Evolutionary conservation across 2,329 filamentous ascomycete genomes (phyloP).

Genomic region (Basipetospora sp.): DNA sequence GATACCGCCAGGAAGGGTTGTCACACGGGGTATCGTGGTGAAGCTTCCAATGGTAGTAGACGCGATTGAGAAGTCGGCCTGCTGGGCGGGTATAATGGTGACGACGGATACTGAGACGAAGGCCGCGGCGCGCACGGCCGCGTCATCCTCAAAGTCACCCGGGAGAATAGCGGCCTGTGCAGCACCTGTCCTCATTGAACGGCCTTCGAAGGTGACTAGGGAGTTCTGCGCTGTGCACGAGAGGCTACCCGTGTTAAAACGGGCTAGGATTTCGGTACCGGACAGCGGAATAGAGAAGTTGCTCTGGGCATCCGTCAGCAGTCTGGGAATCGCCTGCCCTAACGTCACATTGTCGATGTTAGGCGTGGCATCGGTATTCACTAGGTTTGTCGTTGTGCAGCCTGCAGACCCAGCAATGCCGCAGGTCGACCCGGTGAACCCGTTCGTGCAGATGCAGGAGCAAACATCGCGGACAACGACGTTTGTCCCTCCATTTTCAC

Average conservation of each 20-base stretch:
- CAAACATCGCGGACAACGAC: slow-evolving; percentile 55
- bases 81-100: slow-evolving; percentile 6
- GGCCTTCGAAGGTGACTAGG: slow-evolving; percentile 66
- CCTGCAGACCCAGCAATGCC: slow-evolving; percentile 30
- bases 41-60: neutral
- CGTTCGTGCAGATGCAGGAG: slow-evolving; percentile 77
- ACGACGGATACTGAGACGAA: slow-evolving; percentile 6
- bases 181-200: slow-evolving; percentile 21
- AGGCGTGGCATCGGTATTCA: slow-evolving; percentile 22
- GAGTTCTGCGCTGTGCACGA: slow-evolving; percentile 78
- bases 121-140: slow-evolving; percentile 1
- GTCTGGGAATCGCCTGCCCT: slow-evolving; percentile 60
- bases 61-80: neutral
- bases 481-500: slow-evolving; percentile 68
- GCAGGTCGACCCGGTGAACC: slow-evolving; percentile 54
- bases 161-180: slow-evolving; percentile 14
- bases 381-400: slow-evolving; percentile 36
- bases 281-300: slow-evolving; percentile 69
- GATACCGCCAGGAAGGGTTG: slow-evolving; percentile 5
- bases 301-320: slow-evolving; percentile 48
- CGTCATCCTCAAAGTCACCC: slow-evolving; percentile 1
- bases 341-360: slow-evolving; percentile 56
- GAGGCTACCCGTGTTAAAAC: slow-evolving; percentile 60
- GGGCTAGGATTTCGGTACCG: slow-evolving; percentile 51
- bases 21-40: slow-evolving; percentile 1